Conservation (phyloP, 2,329 filamentous ascomycete genomes). For the Penicillium nordicum region DNA sequence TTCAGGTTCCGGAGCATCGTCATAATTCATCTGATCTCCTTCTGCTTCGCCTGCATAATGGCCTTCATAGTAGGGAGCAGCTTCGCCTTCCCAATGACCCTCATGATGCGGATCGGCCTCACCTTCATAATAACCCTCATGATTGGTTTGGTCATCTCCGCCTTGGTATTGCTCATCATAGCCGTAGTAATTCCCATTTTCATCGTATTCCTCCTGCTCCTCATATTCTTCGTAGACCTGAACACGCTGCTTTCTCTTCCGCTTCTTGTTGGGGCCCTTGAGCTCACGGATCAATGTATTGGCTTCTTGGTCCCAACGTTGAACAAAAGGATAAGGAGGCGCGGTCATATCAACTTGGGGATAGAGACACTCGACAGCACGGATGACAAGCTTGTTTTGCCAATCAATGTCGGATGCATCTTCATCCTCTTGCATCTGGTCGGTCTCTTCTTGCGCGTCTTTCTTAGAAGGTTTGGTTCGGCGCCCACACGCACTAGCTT, state of each 20-base stretch:
- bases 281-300: slow-evolving; percentile 44
- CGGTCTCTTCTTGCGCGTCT: not conserved
- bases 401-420: slow-evolving; percentile 61
- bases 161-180: slow-evolving; percentile 41
- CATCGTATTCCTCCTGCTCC: slow-evolving; percentile 43
- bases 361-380: slow-evolving; percentile 80
- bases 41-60: slow-evolving; percentile 13
- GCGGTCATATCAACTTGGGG: slow-evolving; percentile 65
- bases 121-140: slow-evolving; percentile 20
- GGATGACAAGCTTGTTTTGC: slow-evolving; percentile 69
- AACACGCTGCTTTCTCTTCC: slow-evolving; percentile 53
- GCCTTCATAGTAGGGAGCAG: slow-evolving; percentile 22
- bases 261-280: slow-evolving; percentile 36
- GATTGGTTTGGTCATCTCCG: slow-evolving; percentile 24
- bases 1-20: slow-evolving; percentile 33
- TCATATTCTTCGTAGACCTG: slow-evolving; percentile 41
- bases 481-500: slow-evolving; percentile 38
- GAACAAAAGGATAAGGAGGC: slow-evolving; percentile 84
- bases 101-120: slow-evolving; percentile 1
- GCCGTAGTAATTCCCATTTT: slow-evolving; percentile 32
- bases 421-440: slow-evolving; percentile 20
- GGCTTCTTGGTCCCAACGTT: slow-evolving; percentile 82
- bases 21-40: slow-evolving; percentile 39
- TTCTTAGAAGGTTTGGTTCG: not conserved
- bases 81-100: not conserved